A percentile compares a stretch with the other conserved stretches of the same genome.
These are phyloP conservation scores for Thermoascus crustaceus DNA, from an alignment of 2,329 filamentous ascomycete genomes.

Conservation along the genomic window DNA sequence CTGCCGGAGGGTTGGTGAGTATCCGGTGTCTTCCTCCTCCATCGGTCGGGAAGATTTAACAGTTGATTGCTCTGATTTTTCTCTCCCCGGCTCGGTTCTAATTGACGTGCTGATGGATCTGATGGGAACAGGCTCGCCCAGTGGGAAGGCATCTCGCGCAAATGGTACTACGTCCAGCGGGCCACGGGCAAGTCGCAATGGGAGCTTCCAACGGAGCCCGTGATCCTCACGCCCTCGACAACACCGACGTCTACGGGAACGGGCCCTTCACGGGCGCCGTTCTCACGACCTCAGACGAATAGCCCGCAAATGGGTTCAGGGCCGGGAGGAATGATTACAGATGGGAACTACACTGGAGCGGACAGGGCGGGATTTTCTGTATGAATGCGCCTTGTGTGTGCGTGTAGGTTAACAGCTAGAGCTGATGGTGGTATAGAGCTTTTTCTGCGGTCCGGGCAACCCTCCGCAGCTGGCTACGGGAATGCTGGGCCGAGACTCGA, in stretches of 20 bases:
- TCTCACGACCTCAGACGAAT: conserved; percentile 16
- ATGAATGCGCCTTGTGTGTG: conserved; percentile 17
- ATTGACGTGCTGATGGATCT: neutral
- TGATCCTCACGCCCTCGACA: conserved; percentile 28
- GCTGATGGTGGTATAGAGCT: conserved; percentile 22
- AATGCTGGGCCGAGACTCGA: conserved; percentile 12
- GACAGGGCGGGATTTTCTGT: conserved; percentile 15
- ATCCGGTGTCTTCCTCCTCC: conserved; percentile 3
- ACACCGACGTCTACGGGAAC: conserved; percentile 21
- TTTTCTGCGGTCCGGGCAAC: conserved; percentile 13
- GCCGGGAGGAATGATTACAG: conserved; percentile 2
- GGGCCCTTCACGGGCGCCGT: conserved; percentile 19
- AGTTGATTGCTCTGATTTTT: conserved; percentile 1
- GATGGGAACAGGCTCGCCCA: conserved; percentile 27
- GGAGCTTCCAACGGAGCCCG: conserved; percentile 34
- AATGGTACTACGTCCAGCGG: conserved; percentile 34
- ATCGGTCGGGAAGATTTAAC: no score
- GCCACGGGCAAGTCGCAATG: conserved; percentile 33
- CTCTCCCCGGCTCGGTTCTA: neutral
- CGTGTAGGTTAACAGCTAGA: conserved; percentile 12
- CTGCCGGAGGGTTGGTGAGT: conserved; percentile 34
- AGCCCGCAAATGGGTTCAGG: conserved; percentile 9
- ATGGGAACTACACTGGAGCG: neutral
- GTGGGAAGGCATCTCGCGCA: conserved; percentile 30
- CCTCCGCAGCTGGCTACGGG: conserved; percentile 10